These are phyloP conservation scores for Rubroshorea leprosula DNA, from an alignment of 345 rosid species.

Conservation along the genomic window DNA sequence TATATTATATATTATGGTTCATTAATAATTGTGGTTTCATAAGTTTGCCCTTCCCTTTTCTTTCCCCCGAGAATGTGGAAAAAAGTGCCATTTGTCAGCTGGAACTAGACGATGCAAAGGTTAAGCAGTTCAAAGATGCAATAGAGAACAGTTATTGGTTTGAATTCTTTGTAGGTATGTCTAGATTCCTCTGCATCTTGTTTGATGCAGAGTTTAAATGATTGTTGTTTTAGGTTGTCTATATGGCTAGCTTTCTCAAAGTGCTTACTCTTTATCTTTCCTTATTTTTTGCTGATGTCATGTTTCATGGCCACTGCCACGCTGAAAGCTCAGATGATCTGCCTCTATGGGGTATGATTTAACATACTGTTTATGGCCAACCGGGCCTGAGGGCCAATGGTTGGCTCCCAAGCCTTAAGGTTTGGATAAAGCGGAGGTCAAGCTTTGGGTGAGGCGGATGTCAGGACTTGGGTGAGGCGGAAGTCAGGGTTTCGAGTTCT, in stretches of 20 bases:
- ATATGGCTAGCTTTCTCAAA: neutral
- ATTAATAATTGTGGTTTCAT: constrained; percentile 3
- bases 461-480: too few species aligned
- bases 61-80: constrained; percentile 59
- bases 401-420: too few species aligned
- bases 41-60: neutral
- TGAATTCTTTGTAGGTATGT: constrained; percentile 93
- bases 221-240: too few species aligned
- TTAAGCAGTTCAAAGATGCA: constrained; percentile 83
- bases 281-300: constrained; percentile 21
- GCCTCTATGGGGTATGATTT: constrained; percentile 88
- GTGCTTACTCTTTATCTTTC: constrained; percentile 20
- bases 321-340: constrained; percentile 71
- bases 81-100: constrained; percentile 52
- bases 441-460: too few species aligned
- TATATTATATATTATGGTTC: constrained; percentile 6
- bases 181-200: too few species aligned
- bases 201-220: too few species aligned
- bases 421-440: too few species aligned
- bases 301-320: constrained; percentile 21
- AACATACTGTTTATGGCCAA: too few species aligned
- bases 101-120: constrained; percentile 65
- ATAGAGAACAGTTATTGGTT: constrained; percentile 88
- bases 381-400: too few species aligned
- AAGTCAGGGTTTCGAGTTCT: too few species aligned